Evolutionary conservation across 1,284 basidiomycete species (phyloP).

Genomic region (Hortiboletus rubellus): DNA sequence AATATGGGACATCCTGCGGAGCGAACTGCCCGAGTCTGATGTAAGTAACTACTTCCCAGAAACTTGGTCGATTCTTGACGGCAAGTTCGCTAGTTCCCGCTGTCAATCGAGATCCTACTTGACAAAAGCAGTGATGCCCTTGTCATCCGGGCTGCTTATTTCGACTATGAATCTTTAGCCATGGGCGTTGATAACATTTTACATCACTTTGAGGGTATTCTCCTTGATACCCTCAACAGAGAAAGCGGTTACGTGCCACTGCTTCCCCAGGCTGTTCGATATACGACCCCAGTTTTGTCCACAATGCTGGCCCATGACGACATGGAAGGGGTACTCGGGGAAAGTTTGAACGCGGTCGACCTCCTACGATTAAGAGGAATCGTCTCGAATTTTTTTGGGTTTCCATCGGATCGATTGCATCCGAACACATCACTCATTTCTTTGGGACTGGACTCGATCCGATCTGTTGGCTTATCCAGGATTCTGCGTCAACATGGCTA

Average conservation of each 20-base stretch:
- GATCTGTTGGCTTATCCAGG: constrained; percentile 45
- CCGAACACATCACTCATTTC: constrained; percentile 43
- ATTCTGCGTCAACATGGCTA: constrained; percentile 37
- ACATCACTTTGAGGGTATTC: constrained; percentile 20
- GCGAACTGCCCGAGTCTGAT: constrained; percentile 46
- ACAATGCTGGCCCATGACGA: neutral
- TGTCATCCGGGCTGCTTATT: constrained; percentile 18
- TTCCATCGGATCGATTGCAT: constrained; percentile 31
- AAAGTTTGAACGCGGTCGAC: constrained; percentile 4
- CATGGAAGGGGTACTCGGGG: constrained; percentile 2
- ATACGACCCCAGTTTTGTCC: neutral
- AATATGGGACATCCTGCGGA: constrained; percentile 36
- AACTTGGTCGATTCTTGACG: neutral
- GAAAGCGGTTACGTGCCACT: neutral
- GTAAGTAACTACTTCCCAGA: constrained; percentile 33
- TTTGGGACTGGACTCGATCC: constrained; percentile 51
- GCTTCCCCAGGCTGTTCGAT: neutral
- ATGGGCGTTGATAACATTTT: constrained; percentile 17
- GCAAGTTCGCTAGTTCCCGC: constrained; percentile 39
- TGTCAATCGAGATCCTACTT: constrained; percentile 47
- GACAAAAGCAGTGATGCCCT: constrained; percentile 28
- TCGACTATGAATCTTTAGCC: constrained; percentile 11
- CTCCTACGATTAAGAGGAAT: constrained; percentile 28
- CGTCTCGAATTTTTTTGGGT: constrained; percentile 40
- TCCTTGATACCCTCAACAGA: constrained; percentile 15